Conservation (phyloP, 2,329 filamentous ascomycete genomes). For the Setomelanomma holmii region DNA sequence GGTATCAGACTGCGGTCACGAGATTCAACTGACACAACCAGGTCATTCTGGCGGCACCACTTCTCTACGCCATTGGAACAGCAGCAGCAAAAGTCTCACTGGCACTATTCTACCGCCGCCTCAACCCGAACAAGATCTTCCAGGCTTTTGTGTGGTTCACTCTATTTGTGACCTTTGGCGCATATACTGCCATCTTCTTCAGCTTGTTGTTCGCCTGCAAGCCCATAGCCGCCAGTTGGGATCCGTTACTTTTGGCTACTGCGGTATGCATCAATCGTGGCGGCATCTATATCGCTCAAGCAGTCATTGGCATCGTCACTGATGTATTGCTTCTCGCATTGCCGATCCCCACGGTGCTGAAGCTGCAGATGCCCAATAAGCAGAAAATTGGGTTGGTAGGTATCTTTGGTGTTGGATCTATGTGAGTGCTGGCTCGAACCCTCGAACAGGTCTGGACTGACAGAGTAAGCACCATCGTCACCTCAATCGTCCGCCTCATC, state of each 20-base stretch:
- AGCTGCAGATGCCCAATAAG: constrained; percentile 25
- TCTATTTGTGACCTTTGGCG: constrained; percentile 22
- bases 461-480: constrained; percentile 18
- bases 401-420: constrained; percentile 28
- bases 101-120: constrained; percentile 26
- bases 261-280: constrained; percentile 25
- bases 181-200: constrained; percentile 30
- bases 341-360: constrained; percentile 25
- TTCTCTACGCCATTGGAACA: constrained; percentile 18
- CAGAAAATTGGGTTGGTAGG: constrained; percentile 24
- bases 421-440: constrained; percentile 8
- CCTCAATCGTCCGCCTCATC: constrained; percentile 19
- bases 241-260: constrained; percentile 15
- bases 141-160: constrained; percentile 20
- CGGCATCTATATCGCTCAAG: constrained; percentile 30
- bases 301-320: constrained; percentile 25
- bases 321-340: constrained; percentile 26
- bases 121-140: constrained; percentile 13
- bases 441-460: constrained; percentile 1
- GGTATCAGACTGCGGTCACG: not conserved
- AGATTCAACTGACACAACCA: not conserved
- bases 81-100: constrained; percentile 26
- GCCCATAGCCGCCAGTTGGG: constrained; percentile 28
- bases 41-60: constrained; percentile 24
- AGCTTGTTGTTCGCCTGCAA: constrained; percentile 29